These are phyloP conservation scores for Achlya hypogyna DNA, from an alignment of 352 stramenopile genomes.

Conservation along the genomic window DNA sequence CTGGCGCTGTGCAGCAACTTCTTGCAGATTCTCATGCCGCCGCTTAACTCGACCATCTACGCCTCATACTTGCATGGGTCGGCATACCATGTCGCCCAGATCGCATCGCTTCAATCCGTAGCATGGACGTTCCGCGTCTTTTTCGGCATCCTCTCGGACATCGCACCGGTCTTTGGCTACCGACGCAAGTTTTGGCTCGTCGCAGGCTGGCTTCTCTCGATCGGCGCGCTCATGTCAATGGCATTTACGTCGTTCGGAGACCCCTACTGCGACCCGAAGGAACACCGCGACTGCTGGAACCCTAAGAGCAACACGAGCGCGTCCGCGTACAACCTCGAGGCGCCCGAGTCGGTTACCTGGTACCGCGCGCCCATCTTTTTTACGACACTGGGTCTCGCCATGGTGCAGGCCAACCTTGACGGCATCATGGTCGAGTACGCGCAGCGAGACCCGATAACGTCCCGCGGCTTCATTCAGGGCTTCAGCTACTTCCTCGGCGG, in stretches of 20 bases:
- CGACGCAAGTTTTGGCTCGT: constrained; percentile 6
- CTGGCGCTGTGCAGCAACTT: neutral
- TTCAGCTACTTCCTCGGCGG: neutral
- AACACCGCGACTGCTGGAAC: neutral
- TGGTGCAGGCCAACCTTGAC: neutral
- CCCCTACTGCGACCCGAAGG: neutral
- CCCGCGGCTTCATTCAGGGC: neutral
- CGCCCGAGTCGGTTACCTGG: neutral
- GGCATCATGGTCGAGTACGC: neutral
- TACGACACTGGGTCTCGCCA: neutral
- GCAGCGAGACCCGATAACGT: neutral
- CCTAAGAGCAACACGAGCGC: neutral
- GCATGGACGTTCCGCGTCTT: constrained; percentile 1
- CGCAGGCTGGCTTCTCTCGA: neutral
- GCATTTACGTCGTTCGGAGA: neutral
- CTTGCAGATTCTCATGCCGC: neutral
- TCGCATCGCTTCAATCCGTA: neutral
- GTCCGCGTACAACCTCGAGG: neutral
- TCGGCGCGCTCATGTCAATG: neutral
- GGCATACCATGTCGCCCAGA: neutral
- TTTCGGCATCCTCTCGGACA: neutral
- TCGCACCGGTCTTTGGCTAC: constrained; percentile 4
- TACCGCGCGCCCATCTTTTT: neutral
- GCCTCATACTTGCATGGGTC: neutral
- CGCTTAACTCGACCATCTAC: neutral